Base-by-base conservation (phyloP, 2,329 filamentous ascomycete genomes). In the Paecilomyces sp. region DNA sequence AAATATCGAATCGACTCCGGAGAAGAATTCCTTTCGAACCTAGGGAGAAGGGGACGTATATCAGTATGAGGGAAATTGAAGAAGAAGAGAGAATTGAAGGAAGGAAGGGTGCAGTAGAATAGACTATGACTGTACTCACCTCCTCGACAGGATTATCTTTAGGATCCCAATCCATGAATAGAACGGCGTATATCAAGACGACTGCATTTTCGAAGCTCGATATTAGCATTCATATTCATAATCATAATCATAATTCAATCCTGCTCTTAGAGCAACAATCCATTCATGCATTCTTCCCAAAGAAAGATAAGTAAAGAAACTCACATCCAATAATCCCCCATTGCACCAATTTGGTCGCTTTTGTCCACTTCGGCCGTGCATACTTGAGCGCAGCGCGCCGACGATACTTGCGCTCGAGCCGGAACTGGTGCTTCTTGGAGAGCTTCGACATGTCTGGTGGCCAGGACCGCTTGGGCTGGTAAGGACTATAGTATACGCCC, bases 361-460 rank as follows among this genome's bases (percentile, higher is more conserved):
- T 86, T 15, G 79, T 81, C 80, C 84, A 87, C 61, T 74, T 74
- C 3, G 85, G 85, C 25, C 83, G 75, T 12, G 82, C 81, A 70
- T 81, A 87, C 70, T 86, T 87, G 64, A 86, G 74, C 70, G 83
- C 83, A 56, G 82, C 77, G 57, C 86, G 80, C 57, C 86, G 79
- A 36, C 85, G 80, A 73, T 86, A 89, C 62, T 85, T 84, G 61
- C 85, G 82, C 73, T 89, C 86, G 55, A 88, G 81, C n/a, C 83
- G 80, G 75, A 88, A 88, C 68, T 88, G 84, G 68, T 88, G 84
- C 69, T 84, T 86, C n/a, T 78, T 77, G 1, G 85, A 84, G 56
- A 88, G 77, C 63, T 84, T 81, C 59, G 76, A 75, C 73, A 88
- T 84, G 69, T 87, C 83, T 6, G 86, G 86, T 51, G 86, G 86